Base-by-base conservation (phyloP, 2,329 filamentous ascomycete species). In the Berkeleyomyces basicola region DNA sequence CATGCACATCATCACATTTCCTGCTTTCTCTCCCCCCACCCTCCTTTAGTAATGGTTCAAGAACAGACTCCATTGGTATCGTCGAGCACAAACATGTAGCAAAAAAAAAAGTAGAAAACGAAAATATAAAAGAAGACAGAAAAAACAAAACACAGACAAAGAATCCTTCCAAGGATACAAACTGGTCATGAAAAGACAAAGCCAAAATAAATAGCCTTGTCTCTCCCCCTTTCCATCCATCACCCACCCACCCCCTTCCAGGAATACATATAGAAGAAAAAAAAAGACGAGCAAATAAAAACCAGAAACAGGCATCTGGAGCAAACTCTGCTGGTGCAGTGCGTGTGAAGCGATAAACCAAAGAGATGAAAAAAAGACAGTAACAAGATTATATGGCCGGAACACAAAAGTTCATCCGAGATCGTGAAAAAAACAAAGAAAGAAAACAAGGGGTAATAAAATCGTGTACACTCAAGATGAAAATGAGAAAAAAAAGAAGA, bases 401-500 rank as follows among this genome's bases (percentile, higher is more conserved):
- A 67, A 61, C 65, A 64, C 66, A 66, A 59, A 67, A 49, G 14
- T 66, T 63, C 67, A 63, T 65, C 67, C 65, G 63, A 64, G 66
- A 68, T 51, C 36, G 14, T 53, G 46, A 43, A 39, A 43, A 47
- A 58, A 58, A 36, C 36, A 59, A 3, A 46, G 11, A 46, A 39
- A 51, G 40, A 58, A 44, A 39, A 60, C 44, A 55, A 31, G 14
- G 31, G 47, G 7, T 59, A n/a, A 7, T 33, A 58, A 58, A 33
- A 44, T 43, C 10, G 10, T 23, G 40, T 46, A 44, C 7, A 46
- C 10, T 3, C 31, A 33, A 51, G 11, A 47, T 10, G 9, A n/a
- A 61, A 33, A n/a, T 4, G 23, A 36, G 11, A 46, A 33, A 47
- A 31, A 58, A 42, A 40, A 36, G 11, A 53, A 42, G n/a, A 43